A percentile compares a stretch with the other conserved stretches of the same genome.
phyloP scores from a whole-genome alignment of 176 grass and related monocot species.

The Areca catechu region DNA sequence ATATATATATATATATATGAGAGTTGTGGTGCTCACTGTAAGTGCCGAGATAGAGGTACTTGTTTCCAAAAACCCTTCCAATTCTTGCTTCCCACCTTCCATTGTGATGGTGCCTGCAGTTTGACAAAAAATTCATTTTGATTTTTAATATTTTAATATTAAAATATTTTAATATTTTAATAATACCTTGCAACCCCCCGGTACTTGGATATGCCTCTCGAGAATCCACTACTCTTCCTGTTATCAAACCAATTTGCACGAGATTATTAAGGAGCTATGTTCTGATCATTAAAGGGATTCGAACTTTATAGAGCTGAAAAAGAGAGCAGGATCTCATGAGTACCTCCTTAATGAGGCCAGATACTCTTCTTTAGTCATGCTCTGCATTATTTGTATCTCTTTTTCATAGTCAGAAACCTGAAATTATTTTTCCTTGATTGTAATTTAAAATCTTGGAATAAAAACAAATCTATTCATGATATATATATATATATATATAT shows the following conservation, averaged over 20 bases:
- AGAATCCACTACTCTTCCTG: slow-evolving; percentile 70
- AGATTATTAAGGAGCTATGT: background rate
- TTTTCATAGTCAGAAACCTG: slow-evolving; percentile 3
- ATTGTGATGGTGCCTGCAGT: slow-evolving; percentile 36
- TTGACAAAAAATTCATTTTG: background rate
- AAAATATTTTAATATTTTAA: too few species aligned
- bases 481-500: too few species aligned
- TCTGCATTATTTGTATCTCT: slow-evolving; percentile 57
- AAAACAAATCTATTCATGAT: too few species aligned
- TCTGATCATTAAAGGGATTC: background rate
- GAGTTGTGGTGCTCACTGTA: slow-evolving; percentile 18
- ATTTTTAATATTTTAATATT: too few species aligned
- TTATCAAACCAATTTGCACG: background rate
- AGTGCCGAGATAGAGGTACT: slow-evolving; percentile 39
- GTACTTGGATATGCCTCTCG: slow-evolving; percentile 69
- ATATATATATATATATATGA: too few species aligned
- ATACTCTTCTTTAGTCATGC: slow-evolving; percentile 45
- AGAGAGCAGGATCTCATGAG: background rate
- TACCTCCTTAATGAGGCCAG: slow-evolving; percentile 50
- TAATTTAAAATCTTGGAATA: background rate
- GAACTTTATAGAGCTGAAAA: background rate
- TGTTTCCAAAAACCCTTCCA: slow-evolving; percentile 33
- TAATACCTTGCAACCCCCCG: slow-evolving; percentile 80
- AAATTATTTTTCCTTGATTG: background rate
- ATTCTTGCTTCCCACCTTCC: slow-evolving; percentile 40